These are phyloP conservation scores for Neurospora tetrasperma DNA, from an alignment of 495 filamentous ascomycete genomes.

Conservation along the genomic window DNA sequence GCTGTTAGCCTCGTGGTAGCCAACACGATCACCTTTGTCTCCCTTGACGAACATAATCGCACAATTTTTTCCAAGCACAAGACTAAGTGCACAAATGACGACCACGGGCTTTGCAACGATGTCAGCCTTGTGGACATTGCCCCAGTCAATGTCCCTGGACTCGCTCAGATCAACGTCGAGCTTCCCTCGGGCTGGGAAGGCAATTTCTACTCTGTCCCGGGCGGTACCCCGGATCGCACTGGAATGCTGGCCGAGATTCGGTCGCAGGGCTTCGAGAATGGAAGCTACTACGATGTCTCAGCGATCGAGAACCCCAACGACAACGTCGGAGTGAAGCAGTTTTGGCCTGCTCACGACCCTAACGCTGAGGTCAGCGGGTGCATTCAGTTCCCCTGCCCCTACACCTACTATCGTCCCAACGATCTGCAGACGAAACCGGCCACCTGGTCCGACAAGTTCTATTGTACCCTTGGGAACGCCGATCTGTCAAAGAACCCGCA, in stretches of 20 bases:
- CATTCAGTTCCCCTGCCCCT: constrained; percentile 34
- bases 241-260: constrained; percentile 46
- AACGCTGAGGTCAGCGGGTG: constrained; percentile 32
- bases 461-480: constrained; percentile 30
- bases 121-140: constrained; percentile 14
- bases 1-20: constrained; percentile 24
- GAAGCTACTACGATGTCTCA: constrained; percentile 43
- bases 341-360: constrained; percentile 28
- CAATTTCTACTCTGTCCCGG: constrained; percentile 35
- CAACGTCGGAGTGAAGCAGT: constrained; percentile 32
- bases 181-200: constrained; percentile 37
- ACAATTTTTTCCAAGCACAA: constrained; percentile 31
- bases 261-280: constrained; percentile 32
- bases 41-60: constrained; percentile 36
- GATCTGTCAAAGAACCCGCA: neutral
- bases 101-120: constrained; percentile 2
- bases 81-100: neutral
- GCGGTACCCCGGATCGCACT: constrained; percentile 24
- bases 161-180: constrained; percentile 16
- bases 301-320: constrained; percentile 43
- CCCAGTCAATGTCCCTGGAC: constrained; percentile 21
- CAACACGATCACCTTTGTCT: constrained; percentile 38
- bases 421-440: constrained; percentile 36
- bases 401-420: constrained; percentile 39
- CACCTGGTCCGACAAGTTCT: constrained; percentile 26